Percentiles rank a stretch among this genome's conserved stretches.
These are phyloP conservation scores for Plasmodium relictum DNA, from an alignment of 169 alveolate genomes.

Conservation along the genomic window DNA sequence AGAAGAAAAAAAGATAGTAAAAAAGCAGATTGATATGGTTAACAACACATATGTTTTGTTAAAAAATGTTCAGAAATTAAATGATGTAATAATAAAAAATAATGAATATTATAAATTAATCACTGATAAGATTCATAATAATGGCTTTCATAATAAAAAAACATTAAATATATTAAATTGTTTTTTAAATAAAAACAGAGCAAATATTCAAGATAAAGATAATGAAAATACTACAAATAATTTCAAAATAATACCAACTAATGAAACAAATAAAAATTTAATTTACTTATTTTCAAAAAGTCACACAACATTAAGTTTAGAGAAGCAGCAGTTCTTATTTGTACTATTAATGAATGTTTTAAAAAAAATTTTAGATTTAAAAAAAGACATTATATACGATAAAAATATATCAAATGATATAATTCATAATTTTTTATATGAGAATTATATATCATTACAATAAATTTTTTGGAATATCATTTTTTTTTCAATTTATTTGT, in stretches of 20 bases:
- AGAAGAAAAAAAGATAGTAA: conserved; percentile 56
- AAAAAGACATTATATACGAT: conserved; percentile 14
- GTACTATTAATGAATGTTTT: conserved; percentile 62
- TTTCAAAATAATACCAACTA: conserved; percentile 58
- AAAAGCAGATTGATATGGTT: conserved; percentile 49
- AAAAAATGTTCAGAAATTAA: conserved; percentile 55
- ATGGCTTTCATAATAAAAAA: conserved; percentile 52
- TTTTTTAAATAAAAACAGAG: conserved; percentile 44
- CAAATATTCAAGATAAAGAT: conserved; percentile 23
- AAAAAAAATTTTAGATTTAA: conserved; percentile 9
- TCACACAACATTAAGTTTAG: conserved; percentile 30
- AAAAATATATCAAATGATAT: conserved; percentile 19
- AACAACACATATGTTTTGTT: conserved; percentile 53
- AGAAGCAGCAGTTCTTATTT: conserved; percentile 73
- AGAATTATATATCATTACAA: conserved; percentile 42
- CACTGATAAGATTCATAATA: conserved; percentile 45
- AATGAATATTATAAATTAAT: conserved; percentile 44
- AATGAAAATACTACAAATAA: not conserved
- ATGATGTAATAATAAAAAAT: conserved; percentile 54
- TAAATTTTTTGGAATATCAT: not conserved
- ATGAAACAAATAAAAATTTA: conserved; percentile 35
- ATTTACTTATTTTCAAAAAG: conserved; percentile 16
- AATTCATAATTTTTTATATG: conserved; percentile 50
- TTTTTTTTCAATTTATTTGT: too few relatives aligned
- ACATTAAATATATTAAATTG: conserved; percentile 45